Evolutionary conservation across 495 filamentous ascomycete genomes (phyloP).

Genomic region (Tuber borchii): DNA sequence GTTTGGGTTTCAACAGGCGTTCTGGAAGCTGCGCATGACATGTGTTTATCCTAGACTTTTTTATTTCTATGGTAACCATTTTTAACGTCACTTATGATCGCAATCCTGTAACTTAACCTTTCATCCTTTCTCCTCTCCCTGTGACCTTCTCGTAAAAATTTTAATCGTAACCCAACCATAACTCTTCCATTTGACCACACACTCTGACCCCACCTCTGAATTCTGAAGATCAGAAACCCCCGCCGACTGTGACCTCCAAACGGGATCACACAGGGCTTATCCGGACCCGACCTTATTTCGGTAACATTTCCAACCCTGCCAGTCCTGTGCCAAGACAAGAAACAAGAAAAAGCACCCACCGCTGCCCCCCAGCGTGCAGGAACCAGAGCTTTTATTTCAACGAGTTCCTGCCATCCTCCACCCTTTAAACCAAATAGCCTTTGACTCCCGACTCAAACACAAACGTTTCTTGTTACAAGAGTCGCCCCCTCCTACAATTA

Average conservation of each 20-base stretch:
- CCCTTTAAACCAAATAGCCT: neutral
- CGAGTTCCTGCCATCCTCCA: neutral
- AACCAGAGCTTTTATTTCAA: conserved; percentile 1
- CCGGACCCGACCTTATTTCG: conserved; percentile 3
- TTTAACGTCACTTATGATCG: neutral
- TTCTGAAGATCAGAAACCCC: neutral
- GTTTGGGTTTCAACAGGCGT: neutral
- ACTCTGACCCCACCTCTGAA: neutral
- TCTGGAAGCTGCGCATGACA: conserved; percentile 2
- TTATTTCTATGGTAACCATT: neutral
- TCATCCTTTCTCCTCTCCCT: neutral
- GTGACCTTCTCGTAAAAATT: neutral
- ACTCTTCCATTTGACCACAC: neutral
- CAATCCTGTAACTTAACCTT: neutral
- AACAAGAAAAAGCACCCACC: conserved; percentile 2
- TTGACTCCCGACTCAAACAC: neutral
- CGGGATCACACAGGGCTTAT: neutral
- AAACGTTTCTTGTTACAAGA: neutral
- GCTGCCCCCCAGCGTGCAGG: neutral
- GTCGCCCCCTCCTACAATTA: neutral
- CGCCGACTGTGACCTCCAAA: neutral
- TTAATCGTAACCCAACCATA: neutral
- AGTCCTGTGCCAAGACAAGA: neutral
- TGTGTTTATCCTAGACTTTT: neutral
- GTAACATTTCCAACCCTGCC: neutral